These are phyloP conservation scores for Adansonia grandidieri DNA, from an alignment of 441 rosid species.

Conservation along the genomic window DNA sequence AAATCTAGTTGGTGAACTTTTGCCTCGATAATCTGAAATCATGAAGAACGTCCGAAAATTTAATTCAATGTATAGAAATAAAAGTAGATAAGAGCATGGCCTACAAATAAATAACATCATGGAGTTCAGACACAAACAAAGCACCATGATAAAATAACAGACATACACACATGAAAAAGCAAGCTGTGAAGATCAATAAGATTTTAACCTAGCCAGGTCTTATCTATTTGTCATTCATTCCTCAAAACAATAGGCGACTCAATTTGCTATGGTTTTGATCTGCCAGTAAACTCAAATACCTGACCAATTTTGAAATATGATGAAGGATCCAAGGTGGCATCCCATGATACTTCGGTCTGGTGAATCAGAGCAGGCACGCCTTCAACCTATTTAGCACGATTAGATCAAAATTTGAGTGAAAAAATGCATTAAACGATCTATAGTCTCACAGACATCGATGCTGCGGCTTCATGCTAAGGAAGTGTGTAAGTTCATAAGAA, in stretches of 20 bases:
- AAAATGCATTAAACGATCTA: neutral
- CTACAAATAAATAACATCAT: constrained; percentile 8
- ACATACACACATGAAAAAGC: neutral
- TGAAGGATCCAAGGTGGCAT: constrained; percentile 84
- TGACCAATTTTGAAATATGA: constrained; percentile 83
- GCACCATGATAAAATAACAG: neutral
- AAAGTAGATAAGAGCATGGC: constrained; percentile 19
- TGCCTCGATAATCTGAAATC: constrained; percentile 80
- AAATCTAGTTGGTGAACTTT: constrained; percentile 91
- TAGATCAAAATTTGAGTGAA: constrained; percentile 16
- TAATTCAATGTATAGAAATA: constrained; percentile 19
- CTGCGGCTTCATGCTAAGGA: constrained; percentile 12
- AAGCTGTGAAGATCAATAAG: constrained; percentile 7
- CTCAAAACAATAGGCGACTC: neutral
- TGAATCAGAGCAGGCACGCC: constrained; percentile 88
- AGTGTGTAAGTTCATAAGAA: neutral
- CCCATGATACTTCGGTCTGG: constrained; percentile 94
- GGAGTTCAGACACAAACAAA: constrained; percentile 9
- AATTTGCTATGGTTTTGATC: constrained; percentile 6
- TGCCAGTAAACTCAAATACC: constrained; percentile 50
- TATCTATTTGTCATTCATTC: constrained; percentile 18
- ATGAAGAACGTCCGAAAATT: constrained; percentile 29
- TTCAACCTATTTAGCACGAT: constrained; percentile 60
- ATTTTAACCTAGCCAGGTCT: constrained; percentile 1
- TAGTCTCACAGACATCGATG: neutral